Base-by-base conservation (phyloP, 73 alveolate species). In the Paramecium sexaurelia region DNA sequence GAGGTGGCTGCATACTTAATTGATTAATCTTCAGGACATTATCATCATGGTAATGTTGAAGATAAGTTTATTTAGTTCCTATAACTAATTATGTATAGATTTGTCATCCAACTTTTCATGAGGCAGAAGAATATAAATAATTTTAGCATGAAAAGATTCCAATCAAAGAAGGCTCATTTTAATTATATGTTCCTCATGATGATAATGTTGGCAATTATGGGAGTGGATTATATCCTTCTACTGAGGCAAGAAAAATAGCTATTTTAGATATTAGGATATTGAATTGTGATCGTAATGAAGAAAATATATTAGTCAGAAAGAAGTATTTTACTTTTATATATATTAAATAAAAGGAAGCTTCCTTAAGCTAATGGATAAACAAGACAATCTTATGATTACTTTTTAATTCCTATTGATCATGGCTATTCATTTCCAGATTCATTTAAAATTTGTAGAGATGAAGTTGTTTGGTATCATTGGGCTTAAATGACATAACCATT, bases 401-500 rank as follows among this genome's bases (percentile, higher is more conserved):
- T 95, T 55, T 94, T 98, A 33, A 95, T 98, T 24, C 99, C 99
- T 13, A 96, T 98, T 43, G 99, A 98, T 87, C 99, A 98, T 92
- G 98, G 99, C 5, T 67, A 96, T 69, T 94, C 99, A 51, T 92
- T 98, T 57, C 99, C 99, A 4, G 99, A 97, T 92, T 93, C 96
- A 56, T 92, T 98, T 57, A 97, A 96, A 83, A 97, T 98, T n/a
- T 95, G 97, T 55, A 94, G 97, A 51, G 97, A 94, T 94, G 99
- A 98, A 20, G 66, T 98, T 15, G 95, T 97, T 33, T 98, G 99
- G 99, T 94, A 95, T 94, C 96, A 97, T 29, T 98, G 99, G 99
- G 95, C 92, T 32, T 96, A 97, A 87, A 97, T 99, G 40, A 92
- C 93, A 29, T 67, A 87, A 26, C 97, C 98, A 47, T 96, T 98